Evolutionary conservation across 208 protist species (phyloP), one percentile per base, ranked within the genome.

Genomic region (Trypanosoma grayi): DNA sequence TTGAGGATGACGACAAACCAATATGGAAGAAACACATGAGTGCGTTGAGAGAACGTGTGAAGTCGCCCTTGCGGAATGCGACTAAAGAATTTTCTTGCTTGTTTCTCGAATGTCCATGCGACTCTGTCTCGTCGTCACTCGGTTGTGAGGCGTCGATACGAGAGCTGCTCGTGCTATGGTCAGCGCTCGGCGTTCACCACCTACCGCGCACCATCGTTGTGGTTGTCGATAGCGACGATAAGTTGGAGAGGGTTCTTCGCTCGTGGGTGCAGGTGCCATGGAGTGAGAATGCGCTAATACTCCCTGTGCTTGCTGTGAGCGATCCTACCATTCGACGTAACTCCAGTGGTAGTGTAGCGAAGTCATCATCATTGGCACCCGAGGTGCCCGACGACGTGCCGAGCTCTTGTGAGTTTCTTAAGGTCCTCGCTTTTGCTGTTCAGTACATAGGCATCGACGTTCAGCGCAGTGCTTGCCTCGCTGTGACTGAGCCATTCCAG

Each of bases 261-360:
- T 89, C 79, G 55, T 92, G 81, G 81, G 77, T 74, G 50, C 48
- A 53, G 44, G 70, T 73, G 18, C 67, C 85, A 6, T 83, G 81
- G 59, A 62, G 53, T 39, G 76, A 88, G 50, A 79, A 92, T 73
- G 78, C 70, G 18, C 64, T 71, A n/a, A 60, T 89, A 61, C 65
- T 81, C 34, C 79, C 85, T 9, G 65, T 92, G 0, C 75, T 92
- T 44, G 75, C 58, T 33, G 63, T 87, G 10, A 75, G 78, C 37
- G 48, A 70, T 20, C 3, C 33, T 22, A 24, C 6, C 6, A 48
- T 60, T 39, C n/a, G 27, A 28, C 39, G 37, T 24, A 22, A 9
- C 30, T 52, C 24, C 33, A 13, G 18, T 24, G 31, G 37, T 2
- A 44, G 37, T 31, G 33, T 40, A 27, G 4, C 5, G 28, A 33